Evolutionary conservation across 805 yeast genomes (phyloP).

Genomic region (Cyberlindnera misumaiensis): DNA sequence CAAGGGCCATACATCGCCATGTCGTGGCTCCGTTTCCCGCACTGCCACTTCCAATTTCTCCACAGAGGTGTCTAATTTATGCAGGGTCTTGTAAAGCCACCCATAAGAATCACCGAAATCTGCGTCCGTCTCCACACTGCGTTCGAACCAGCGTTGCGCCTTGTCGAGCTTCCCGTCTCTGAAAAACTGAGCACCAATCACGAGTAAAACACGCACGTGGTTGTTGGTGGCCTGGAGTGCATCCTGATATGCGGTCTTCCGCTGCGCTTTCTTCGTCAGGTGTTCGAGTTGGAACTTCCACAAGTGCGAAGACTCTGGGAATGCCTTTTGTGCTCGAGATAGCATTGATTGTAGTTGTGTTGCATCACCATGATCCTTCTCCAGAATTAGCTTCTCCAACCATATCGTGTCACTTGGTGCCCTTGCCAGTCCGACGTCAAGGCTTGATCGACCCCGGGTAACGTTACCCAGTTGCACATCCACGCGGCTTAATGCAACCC

Average conservation of each 20-base stretch:
- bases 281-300: constrained; percentile 58
- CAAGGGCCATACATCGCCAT: constrained; percentile 55
- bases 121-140: constrained; percentile 50
- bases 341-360: constrained; percentile 48
- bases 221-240: constrained; percentile 66
- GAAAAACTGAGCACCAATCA: constrained; percentile 67
- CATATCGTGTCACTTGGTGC: constrained; percentile 51
- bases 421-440: constrained; percentile 54
- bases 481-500: constrained; percentile 45
- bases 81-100: constrained; percentile 43
- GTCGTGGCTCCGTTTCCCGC: constrained; percentile 44
- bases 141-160: constrained; percentile 68
- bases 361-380: constrained; percentile 39
- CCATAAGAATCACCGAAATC: constrained; percentile 76
- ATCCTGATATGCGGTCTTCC: constrained; percentile 54
- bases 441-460: constrained; percentile 60
- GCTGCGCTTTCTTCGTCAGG: constrained; percentile 39
- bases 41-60: constrained; percentile 32
- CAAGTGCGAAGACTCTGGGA: constrained; percentile 52
- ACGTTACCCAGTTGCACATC: constrained; percentile 35
- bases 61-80: constrained; percentile 18
- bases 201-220: constrained; percentile 47
- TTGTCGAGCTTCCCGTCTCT: constrained; percentile 53
- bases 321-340: constrained; percentile 48
- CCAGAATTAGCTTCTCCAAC: constrained; percentile 53